Evolutionary conservation across 2,329 filamentous ascomycete species (phyloP), one percentile per base, ranked within the genome.

Genomic region (Neopestalotiopsis sp.): DNA sequence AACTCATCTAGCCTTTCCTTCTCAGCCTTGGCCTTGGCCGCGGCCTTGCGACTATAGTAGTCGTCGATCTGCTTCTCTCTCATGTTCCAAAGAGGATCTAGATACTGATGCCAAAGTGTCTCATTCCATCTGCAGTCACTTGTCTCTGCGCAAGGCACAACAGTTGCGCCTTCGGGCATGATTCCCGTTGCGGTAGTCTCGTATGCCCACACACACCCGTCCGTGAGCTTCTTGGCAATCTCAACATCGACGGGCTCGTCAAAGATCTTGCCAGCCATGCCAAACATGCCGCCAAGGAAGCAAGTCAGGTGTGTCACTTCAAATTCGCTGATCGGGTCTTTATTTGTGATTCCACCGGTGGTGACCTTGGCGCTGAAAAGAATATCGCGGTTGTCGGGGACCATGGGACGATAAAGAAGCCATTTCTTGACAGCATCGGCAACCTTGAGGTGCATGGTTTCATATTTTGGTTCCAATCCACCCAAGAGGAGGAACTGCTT

Each of bases 381-480:
- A n/a, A 96, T 88, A 70, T 95, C 89, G 65, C 88, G 88, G 66
- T 86, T 83, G 38, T 88, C 87, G 6, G 89, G 87, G 24, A 90
- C 87, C 89, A 96, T 92, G 0, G 94, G 94, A 5, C 91, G 88
- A 80, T 89, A 97, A 68, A 97, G 88, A 10, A 97, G 85, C 78
- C 92, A 87, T 72, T 94, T 86, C 72, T 92, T 92, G 45, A 91
- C 88, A 0, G 89, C 89, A 5, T 91, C 88, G 38, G 91, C 87
- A 4, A 90, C 87, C 68, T 88, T 88, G 69, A 91, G 85, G 77
- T 97, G 94, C 80, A 97, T 87, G 24, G 86, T 87, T 70, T 86
- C 84, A 79, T 97, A 97, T 77, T 94, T 92, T 38, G 86, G 81
- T 71, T 91, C 89, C 1, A 90, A 84, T 0, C 94, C 94, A 68